Evolutionary conservation across 2,329 filamentous ascomycete genomes (phyloP).

Genomic region (Talaromyces verruculosus): DNA sequence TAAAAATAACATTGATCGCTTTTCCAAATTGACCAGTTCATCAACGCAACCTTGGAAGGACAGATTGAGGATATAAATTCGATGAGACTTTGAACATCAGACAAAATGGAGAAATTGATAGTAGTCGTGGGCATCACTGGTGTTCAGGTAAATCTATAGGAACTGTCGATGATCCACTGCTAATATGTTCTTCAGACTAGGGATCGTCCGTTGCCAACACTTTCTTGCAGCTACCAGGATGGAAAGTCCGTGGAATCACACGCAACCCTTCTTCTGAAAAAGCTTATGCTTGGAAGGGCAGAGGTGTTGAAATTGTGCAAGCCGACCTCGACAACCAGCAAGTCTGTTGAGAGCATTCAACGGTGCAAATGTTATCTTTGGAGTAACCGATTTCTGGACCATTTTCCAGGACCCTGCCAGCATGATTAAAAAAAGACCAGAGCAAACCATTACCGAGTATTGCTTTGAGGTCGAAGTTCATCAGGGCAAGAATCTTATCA

Average conservation of each 20-base stretch:
- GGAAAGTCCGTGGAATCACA: slow-evolving; percentile 12
- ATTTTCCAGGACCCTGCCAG: slow-evolving; percentile 15
- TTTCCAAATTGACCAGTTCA: not conserved
- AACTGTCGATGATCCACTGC: not conserved
- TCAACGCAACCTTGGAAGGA: not conserved
- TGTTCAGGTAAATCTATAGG: not conserved
- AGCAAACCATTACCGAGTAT: slow-evolving; percentile 1
- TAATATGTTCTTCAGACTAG: not conserved
- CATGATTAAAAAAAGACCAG: slow-evolving; percentile 3
- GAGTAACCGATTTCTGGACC: slow-evolving; percentile 17
- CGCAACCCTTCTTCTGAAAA: not conserved
- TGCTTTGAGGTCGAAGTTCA: slow-evolving; percentile 17
- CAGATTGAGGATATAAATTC: not conserved
- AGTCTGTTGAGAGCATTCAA: slow-evolving; percentile 2
- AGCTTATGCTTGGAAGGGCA: not conserved
- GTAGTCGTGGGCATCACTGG: not conserved
- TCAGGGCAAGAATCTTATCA: slow-evolving; percentile 13
- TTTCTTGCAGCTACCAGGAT: slow-evolving; percentile 1
- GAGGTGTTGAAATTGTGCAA: slow-evolving; percentile 12
- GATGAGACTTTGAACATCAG: not conserved
- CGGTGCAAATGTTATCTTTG: slow-evolving; percentile 8
- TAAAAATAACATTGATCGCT: not conserved
- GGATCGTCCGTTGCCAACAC: slow-evolving; percentile 3
- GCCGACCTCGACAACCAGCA: slow-evolving; percentile 9
- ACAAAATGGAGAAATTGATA: not conserved